Conservation (phyloP, 1,139 yeast species). For the Diutina catenulata region DNA sequence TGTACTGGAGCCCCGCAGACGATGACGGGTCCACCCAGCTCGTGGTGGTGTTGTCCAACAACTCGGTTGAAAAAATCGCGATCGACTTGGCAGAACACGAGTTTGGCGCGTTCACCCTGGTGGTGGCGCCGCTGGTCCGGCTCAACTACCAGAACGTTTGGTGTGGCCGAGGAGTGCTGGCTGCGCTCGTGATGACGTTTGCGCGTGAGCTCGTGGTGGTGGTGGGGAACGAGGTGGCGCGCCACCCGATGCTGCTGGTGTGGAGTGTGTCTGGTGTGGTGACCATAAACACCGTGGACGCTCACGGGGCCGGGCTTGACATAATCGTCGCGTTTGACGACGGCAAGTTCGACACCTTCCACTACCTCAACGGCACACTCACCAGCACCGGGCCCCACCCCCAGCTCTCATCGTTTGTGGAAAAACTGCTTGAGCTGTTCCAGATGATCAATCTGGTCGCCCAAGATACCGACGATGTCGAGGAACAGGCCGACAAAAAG, state of each 20-base stretch:
- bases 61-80: conserved; percentile 1
- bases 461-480: conserved; percentile 2
- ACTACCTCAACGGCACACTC: not conserved
- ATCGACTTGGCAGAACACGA: not conserved
- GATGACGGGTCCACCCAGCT: not conserved
- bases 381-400: too few relatives aligned
- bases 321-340: not conserved
- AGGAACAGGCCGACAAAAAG: not conserved
- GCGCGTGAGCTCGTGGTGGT: too few relatives aligned
- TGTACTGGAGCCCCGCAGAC: not conserved
- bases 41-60: not conserved
- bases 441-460: conserved; percentile 1
- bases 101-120: not conserved
- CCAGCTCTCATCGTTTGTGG: not conserved
- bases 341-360: not conserved
- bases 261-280: conserved; percentile 2
- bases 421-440: conserved; percentile 1
- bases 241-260: too few relatives aligned
- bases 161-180: too few relatives aligned
- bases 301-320: not conserved
- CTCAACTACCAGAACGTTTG: too few relatives aligned
- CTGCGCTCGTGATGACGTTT: too few relatives aligned
- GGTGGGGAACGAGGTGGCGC: too few relatives aligned
- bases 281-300: not conserved
- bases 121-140: not conserved